Evolutionary conservation across 139 green algal genomes (phyloP).

Genomic region (Bryopsis sp.): DNA sequence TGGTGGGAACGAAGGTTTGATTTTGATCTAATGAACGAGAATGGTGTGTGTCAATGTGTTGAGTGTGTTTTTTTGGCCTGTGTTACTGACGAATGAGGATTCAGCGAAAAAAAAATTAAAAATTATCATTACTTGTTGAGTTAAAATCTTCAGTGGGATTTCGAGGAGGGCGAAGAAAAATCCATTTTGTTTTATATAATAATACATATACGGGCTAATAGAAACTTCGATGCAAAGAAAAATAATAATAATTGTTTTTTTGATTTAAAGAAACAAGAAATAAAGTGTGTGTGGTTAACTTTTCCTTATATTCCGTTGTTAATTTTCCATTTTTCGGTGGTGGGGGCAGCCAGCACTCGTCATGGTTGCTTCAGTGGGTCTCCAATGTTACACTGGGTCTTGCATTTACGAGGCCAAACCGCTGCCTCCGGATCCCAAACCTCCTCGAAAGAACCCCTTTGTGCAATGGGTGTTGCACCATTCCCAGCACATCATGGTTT

Average conservation of each 20-base stretch:
- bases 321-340: slow-evolving; percentile 15
- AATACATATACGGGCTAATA: too few relatives aligned
- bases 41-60: background rate
- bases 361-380: slow-evolving; percentile 46
- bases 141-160: too few relatives aligned
- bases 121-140: too few relatives aligned
- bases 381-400: slow-evolving; percentile 42
- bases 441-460: background rate
- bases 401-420: slow-evolving; percentile 42
- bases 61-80: background rate
- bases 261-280: background rate
- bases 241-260: background rate
- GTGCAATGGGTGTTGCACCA: slow-evolving; percentile 18
- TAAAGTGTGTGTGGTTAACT: background rate
- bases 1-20: background rate
- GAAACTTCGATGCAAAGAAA: background rate
- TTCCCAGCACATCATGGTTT: slow-evolving; percentile 21
- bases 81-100: too few relatives aligned
- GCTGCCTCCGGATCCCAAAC: too few relatives aligned
- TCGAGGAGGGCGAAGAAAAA: too few relatives aligned
- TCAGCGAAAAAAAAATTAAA: too few relatives aligned
- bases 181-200: too few relatives aligned
- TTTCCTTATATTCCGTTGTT: background rate
- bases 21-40: background rate
- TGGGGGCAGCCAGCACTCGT: too few relatives aligned